Evolutionary conservation across 768 basidiomycete genomes (phyloP), one percentile per base, ranked within the genome.

Genomic region (Boletus rubescentipes): DNA sequence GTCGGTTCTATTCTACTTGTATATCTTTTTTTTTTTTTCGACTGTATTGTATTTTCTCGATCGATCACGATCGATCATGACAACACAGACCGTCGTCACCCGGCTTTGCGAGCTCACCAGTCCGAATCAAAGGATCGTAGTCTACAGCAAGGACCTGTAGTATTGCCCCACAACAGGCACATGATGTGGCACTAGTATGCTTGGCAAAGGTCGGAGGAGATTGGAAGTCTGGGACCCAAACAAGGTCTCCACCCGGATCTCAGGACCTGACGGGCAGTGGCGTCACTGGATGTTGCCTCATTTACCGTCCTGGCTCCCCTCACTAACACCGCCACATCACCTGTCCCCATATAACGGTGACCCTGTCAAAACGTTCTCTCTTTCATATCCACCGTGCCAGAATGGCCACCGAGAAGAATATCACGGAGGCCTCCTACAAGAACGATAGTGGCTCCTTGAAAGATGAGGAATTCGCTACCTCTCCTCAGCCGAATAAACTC

Each of bases 401-500:
- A 32, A 67, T 63, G 61, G 50, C 46, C 18, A 31, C 55, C 3
- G 71, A 71, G 38, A 72, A 71, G 49, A 59, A 54, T 18, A 43
- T 30, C 8, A 1, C 46, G 4, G 37, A n/a, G 12, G 26, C 4
- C n/a, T 16, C 51, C 9, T 38, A 15, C 43, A 60, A 58, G 16
- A 16, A 34, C 46, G 16, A 58, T 14, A 56, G 64, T 0, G 48
- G 9, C 38, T 72, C 67, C 23, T 9, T 60, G 1, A 55, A 54
- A 8, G 69, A 71, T 14, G 54, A 64, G 20, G 69, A 72, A 38
- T 56, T 51, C 3, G 31, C 51, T 4, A 2, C 52, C 12, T 10
- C 48, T 9, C 0, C 2, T n/a, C 42, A 14, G 3, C 48, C 46
- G 5, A 51, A 43, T 0, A 57, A 29, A 40, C 80, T 86, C 37